These are phyloP conservation scores for Pulicaria dysenterica DNA, from an alignment of 129 eudicot genomes.

Conservation along the genomic window DNA sequence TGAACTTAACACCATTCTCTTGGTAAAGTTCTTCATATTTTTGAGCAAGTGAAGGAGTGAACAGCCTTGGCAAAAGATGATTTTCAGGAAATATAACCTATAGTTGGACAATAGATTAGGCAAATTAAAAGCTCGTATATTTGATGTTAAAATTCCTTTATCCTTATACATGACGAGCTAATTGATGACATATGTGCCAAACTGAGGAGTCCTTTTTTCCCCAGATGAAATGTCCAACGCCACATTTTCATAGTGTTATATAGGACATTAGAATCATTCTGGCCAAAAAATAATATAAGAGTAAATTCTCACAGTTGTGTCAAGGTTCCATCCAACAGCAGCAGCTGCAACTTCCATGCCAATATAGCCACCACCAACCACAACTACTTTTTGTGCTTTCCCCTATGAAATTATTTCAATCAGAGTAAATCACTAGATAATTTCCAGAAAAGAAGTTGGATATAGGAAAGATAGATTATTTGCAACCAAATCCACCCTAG, in stretches of 20 bases:
- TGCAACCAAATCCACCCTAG: slow-evolving; percentile 19
- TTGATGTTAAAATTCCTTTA: not conserved
- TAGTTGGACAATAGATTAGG: not conserved
- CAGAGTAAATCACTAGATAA: not conserved
- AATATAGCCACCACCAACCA: slow-evolving; percentile 98
- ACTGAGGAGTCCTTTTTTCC: too few relatives aligned
- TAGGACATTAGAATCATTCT: slow-evolving; percentile 1
- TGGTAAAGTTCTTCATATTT: slow-evolving; percentile 80
- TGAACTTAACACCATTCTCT: slow-evolving; percentile 78
- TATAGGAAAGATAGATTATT: not conserved
- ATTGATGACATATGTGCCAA: too few relatives aligned
- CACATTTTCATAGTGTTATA: not conserved
- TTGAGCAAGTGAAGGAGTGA: slow-evolving; percentile 82
- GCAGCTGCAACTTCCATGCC: slow-evolving; percentile 99
- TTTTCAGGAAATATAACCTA: slow-evolving; percentile 86
- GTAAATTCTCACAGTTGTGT: slow-evolving; percentile 72
- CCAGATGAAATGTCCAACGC: not conserved
- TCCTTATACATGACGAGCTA: not conserved
- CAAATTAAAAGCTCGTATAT: slow-evolving; percentile 18
- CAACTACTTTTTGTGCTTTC: slow-evolving; percentile 78
- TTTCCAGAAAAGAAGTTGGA: not conserved
- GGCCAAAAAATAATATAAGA: slow-evolving; percentile 1
- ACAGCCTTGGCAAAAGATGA: slow-evolving; percentile 77
- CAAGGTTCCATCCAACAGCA: slow-evolving; percentile 89
- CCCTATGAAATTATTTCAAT: slow-evolving; percentile 41